Conservation (phyloP, 2,329 filamentous ascomycete genomes). For the Ceratocystis cubensis region DNA sequence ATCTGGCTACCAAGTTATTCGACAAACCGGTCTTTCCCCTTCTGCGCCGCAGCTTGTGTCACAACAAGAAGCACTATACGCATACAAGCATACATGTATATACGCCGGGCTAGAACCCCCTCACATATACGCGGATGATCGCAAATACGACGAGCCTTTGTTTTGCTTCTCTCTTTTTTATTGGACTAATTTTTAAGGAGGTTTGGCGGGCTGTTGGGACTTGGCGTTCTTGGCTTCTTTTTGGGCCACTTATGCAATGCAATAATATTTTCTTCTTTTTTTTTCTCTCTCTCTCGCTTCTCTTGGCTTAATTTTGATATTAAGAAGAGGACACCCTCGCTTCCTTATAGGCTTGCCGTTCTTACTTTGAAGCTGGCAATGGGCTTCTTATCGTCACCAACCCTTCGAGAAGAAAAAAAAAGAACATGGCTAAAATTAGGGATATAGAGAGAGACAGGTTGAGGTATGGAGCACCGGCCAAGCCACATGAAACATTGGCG, state of each 20-base stretch:
- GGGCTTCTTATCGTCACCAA: background rate
- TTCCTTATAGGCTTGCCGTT: background rate
- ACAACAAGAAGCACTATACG: background rate
- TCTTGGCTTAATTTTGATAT: background rate
- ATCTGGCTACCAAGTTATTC: background rate
- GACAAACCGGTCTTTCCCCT: background rate
- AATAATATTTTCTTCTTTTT: background rate
- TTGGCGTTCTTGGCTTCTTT: conserved; percentile 1
- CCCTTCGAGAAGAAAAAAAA: background rate
- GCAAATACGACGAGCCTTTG: background rate
- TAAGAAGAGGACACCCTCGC: background rate
- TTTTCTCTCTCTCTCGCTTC: background rate
- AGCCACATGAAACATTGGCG: conserved; percentile 19
- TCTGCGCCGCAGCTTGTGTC: background rate
- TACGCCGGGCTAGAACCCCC: no score
- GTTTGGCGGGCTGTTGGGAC: background rate
- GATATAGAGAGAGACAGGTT: background rate
- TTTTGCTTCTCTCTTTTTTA: background rate
- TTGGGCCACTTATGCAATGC: background rate
- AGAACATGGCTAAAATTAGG: background rate
- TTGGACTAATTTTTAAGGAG: background rate
- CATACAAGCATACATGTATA: background rate
- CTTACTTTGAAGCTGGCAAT: background rate
- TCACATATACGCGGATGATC: no score
- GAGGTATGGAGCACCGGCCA: conserved; percentile 13